Evolutionary conservation across 2,329 filamentous ascomycete species (phyloP).

Genomic region (Lasiodiplodia theobromae): DNA sequence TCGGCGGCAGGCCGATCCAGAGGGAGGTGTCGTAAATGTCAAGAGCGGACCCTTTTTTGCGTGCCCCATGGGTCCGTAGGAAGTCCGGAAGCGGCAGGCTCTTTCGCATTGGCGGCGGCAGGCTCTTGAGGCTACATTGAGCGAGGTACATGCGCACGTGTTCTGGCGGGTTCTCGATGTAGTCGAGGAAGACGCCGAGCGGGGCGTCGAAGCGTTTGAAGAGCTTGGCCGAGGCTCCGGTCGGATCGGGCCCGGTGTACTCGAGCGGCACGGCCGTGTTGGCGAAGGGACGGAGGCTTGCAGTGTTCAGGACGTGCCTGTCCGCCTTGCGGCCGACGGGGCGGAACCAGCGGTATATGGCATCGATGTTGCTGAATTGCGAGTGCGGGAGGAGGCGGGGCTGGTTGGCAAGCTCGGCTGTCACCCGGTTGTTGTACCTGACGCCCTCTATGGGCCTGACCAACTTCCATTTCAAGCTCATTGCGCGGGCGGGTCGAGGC

Average conservation of each 20-base stretch:
- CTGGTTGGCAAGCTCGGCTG: neutral
- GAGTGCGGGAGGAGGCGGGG: neutral
- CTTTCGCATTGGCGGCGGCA: slow-evolving; percentile 72
- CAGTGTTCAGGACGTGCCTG: neutral
- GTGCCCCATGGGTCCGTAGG: slow-evolving; percentile 51
- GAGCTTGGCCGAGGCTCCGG: slow-evolving; percentile 39
- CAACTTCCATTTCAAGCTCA: neutral
- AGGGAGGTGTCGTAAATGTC: slow-evolving; percentile 88
- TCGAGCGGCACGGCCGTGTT: slow-evolving; percentile 53
- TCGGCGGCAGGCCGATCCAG: slow-evolving; percentile 87
- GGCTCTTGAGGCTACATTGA: slow-evolving; percentile 74
- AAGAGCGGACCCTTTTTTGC: slow-evolving; percentile 57
- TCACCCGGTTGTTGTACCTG: neutral
- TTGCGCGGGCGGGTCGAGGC: neutral
- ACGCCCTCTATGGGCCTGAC: neutral
- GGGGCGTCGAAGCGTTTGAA: slow-evolving; percentile 68
- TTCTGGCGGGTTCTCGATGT: slow-evolving; percentile 49
- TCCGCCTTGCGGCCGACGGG: neutral
- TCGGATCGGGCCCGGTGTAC: slow-evolving; percentile 50
- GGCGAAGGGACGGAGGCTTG: neutral
- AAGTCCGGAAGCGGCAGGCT: slow-evolving; percentile 58
- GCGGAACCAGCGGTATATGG: slow-evolving; percentile 11
- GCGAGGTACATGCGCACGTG: slow-evolving; percentile 76
- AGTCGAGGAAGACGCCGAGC: slow-evolving; percentile 69
- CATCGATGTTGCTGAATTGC: neutral